Evolutionary conservation across 2,329 filamentous ascomycete genomes (phyloP), one percentile per base, ranked within the genome.

Genomic region (Chaetothyriales sp.): DNA sequence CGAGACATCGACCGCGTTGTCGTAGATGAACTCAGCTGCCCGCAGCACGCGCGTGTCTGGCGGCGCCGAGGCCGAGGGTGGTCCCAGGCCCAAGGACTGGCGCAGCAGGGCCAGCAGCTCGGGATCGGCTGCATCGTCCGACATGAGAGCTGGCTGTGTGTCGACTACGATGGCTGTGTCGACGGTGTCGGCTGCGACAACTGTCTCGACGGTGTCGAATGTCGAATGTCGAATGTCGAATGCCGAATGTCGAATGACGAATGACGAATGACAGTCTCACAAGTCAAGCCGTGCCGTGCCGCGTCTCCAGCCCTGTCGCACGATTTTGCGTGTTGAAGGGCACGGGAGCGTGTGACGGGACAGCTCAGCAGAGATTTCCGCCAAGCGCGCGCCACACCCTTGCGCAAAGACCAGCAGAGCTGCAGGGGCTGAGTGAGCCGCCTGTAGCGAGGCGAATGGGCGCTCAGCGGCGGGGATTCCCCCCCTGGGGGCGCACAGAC

Each of bases 1-100:
- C 9, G 88, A 86, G 33, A 98, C 88, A 65, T 98, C 92, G 65
- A 95, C 89, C 57, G 87, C 80, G 69, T 95, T 92, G 71, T 95
- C 82, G 70, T 85, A 94, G 63, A 97, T 83, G 69, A 84, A 86
- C 68, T 94, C 82, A 45, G 89, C 89, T 56, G 82, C 78, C 58
- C 86, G 75, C 4, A 97, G 77, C 43, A 97, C 89, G 48, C 83
- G 85, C 5, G 86, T 94, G 61, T 90, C 85, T 18, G 85, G 78
- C 19, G 82, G 69, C 4, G 66, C 77, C 46, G 76, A 67, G 50
- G 79, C 63, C 22, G 71, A 67, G 18, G 74, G 70, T 52, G 77
- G 77, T 50, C 81, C 78, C 50, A 84, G 69, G 45, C 78, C 78
- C 18, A 94, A 76, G 56, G 89, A 86, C 66, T 92, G 81, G 50